Conservation (phyloP, 2,329 filamentous ascomycete species). For the Waltergamsia citrina region DNA sequence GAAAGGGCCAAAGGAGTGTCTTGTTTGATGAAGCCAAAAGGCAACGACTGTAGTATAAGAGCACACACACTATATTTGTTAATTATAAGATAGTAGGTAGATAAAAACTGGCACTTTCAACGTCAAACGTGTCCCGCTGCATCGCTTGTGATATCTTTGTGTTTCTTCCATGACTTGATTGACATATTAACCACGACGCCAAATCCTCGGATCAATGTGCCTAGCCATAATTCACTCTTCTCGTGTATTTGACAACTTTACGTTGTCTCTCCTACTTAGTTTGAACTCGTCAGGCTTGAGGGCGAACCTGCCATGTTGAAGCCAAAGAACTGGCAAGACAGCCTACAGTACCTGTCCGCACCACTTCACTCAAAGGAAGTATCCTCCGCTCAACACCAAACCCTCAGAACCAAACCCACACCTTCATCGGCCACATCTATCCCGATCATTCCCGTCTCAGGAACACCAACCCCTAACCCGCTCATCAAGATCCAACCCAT, state of each 20-base stretch:
- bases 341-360: slow-evolving; percentile 40
- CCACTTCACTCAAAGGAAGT: slow-evolving; percentile 39
- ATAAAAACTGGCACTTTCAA: too few species aligned
- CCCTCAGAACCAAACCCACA: slow-evolving; percentile 21
- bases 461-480: slow-evolving; percentile 34
- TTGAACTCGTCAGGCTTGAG: neutral
- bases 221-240: too few species aligned
- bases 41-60: neutral
- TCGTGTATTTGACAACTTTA: neutral
- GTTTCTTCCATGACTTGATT: neutral
- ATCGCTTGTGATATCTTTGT: neutral
- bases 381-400: slow-evolving; percentile 26
- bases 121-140: too few species aligned
- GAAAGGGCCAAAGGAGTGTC: neutral
- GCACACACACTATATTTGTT: too few species aligned
- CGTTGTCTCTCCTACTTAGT: neutral
- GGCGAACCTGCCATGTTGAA: slow-evolving; percentile 15
- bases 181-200: neutral
- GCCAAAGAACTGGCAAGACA: slow-evolving; percentile 49
- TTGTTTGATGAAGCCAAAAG: neutral
- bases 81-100: too few species aligned
- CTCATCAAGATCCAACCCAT: slow-evolving; percentile 47
- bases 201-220: neutral
- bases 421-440: slow-evolving; percentile 7
- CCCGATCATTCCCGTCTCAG: slow-evolving; percentile 14